phyloP scores from a whole-genome alignment of 1,139 yeast species.

The Candida frijolesensis region DNA sequence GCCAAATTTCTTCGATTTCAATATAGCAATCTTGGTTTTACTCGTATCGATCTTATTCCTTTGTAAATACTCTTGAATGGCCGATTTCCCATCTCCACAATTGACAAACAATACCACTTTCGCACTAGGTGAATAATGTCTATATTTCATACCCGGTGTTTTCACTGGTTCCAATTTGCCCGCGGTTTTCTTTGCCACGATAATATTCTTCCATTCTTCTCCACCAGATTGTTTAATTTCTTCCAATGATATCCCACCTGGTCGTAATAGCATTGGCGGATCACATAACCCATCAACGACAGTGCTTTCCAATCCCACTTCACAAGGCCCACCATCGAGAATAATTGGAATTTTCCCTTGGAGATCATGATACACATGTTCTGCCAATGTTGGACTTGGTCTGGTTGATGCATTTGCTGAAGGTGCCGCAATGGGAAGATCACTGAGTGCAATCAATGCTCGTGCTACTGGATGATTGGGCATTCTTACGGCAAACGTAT shows the following conservation, averaged over 20 bases:
- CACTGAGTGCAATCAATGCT: constrained; percentile 84
- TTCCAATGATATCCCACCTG: constrained; percentile 90
- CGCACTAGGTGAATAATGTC: constrained; percentile 92
- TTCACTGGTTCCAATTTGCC: constrained; percentile 70
- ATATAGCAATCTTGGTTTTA: constrained; percentile 44
- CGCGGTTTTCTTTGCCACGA: constrained; percentile 67
- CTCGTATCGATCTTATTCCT: constrained; percentile 18
- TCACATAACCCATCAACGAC: constrained; percentile 84
- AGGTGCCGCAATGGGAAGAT: constrained; percentile 94
- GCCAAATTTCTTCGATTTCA: constrained; percentile 42
- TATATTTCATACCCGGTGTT: constrained; percentile 98
- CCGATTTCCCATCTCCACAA: constrained; percentile 46
- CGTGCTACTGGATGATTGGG: constrained; percentile 89
- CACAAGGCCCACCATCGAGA: constrained; percentile 86
- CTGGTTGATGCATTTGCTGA: constrained; percentile 95
- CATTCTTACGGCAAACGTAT: constrained; percentile 88
- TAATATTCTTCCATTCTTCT: constrained; percentile 57
- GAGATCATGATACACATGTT: constrained; percentile 80
- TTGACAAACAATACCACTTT: constrained; percentile 69
- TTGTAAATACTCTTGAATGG: constrained; percentile 28
- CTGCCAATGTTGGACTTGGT: constrained; percentile 90
- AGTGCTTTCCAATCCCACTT: constrained; percentile 93
- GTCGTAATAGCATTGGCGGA: constrained; percentile 89
- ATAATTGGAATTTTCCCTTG: constrained; percentile 81
- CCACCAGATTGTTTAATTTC: constrained; percentile 70